Base-by-base conservation (phyloP, 768 basidiomycete genomes). In the Kwoniella dendrophila region DNA sequence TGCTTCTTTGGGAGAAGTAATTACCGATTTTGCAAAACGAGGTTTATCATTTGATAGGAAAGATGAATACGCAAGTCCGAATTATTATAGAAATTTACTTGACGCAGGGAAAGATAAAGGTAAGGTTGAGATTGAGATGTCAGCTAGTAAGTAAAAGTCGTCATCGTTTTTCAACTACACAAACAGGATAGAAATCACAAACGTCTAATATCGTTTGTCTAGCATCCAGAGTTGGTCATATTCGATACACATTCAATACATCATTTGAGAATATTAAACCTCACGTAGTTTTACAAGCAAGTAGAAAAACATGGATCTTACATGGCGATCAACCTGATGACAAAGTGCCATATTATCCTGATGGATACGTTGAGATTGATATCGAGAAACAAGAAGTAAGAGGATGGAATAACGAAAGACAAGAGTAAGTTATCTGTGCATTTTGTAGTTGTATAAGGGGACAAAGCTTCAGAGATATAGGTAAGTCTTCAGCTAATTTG, bases 201-300 rank as follows among this genome's bases (percentile, higher is more conserved):
- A n/a, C n/a, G n/a, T n/a, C n/a, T n/a, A n/a, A n/a, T n/a, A n/a
- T n/a, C n/a, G n/a, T 16, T 29, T 34, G 11, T 64, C 4, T 63
- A 90, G 88, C 88, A 6, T 90, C 89, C 6, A 84, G 87, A 7
- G 88, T 88, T 2, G 89, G 87, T 0, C 88, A 90, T 73, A 81
- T 90, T 1, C 83, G 86, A 2, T 88, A 89, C 76, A 86, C 85
- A 0, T 90, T 88, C 79, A 59, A 59, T 18, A 26, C 65, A 6
- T 20, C 48, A 14, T 67, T 71, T n/a, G 79, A 81, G 5, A 51
- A 66, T 18, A 24, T 44, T 2, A 27, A 32, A 20, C 87, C 87
- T 0, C 88, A 87, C 56, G 80, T 90, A 47, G 79, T 90, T 20
- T 71, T 91, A 11, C 87, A 90, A 72, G 85, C 86, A 0, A 84